Evolutionary conservation across 495 filamentous ascomycete species (phyloP).

Genomic region (Venustampulla echinocandica): DNA sequence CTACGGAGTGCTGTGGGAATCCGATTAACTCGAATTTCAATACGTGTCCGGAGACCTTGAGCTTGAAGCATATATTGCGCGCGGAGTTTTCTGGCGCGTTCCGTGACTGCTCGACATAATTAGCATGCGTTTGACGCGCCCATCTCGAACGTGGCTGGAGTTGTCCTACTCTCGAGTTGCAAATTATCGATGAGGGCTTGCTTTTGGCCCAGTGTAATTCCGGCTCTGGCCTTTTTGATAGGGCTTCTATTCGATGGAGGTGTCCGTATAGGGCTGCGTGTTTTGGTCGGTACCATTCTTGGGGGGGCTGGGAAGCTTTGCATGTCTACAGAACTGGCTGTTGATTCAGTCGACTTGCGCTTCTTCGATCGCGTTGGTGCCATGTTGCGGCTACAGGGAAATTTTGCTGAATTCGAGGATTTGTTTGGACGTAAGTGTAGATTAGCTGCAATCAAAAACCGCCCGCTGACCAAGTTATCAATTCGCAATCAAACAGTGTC

Average conservation of each 20-base stretch:
- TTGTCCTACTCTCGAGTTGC: constrained; percentile 73
- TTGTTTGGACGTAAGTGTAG: neutral
- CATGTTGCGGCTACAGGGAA: constrained; percentile 9
- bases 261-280: constrained; percentile 23
- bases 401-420: neutral
- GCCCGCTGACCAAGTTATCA: too few species aligned
- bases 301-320: constrained; percentile 24
- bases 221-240: constrained; percentile 47
- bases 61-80: constrained; percentile 85
- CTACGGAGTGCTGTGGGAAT: constrained; percentile 75
- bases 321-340: constrained; percentile 25
- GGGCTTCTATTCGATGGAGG: constrained; percentile 48
- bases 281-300: constrained; percentile 34
- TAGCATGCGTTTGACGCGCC: neutral
- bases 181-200: constrained; percentile 87
- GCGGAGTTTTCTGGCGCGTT: constrained; percentile 82
- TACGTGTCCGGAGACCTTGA: constrained; percentile 70
- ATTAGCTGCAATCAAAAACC: neutral
- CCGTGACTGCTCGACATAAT: constrained; percentile 57
- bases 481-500: neutral
- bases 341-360: constrained; percentile 48
- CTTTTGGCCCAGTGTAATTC: constrained; percentile 71
- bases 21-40: constrained; percentile 92
- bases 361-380: constrained; percentile 25
- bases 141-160: too few species aligned